phyloP scores from a whole-genome alignment of 495 filamentous ascomycete species.

The Monascus purpureus region DNA sequence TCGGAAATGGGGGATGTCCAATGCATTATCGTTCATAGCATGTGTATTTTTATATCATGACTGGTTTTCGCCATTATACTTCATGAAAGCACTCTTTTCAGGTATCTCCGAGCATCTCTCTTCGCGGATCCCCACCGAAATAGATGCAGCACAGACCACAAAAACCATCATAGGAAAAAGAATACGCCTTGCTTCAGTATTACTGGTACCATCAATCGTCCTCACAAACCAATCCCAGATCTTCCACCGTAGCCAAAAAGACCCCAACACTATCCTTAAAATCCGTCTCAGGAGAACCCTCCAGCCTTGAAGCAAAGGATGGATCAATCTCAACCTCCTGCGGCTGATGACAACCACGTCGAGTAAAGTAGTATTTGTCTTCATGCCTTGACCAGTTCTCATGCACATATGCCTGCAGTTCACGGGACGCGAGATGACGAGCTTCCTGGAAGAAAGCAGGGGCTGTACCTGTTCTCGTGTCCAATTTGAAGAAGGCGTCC shows the following conservation, averaged over 20 bases:
- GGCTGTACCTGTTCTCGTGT: background rate
- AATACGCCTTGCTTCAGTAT: too few relatives aligned
- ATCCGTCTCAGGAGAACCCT: conserved; percentile 7
- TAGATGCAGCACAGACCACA: too few relatives aligned
- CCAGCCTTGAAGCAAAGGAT: conserved; percentile 8
- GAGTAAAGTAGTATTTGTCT: conserved; percentile 28
- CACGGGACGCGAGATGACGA: conserved; percentile 15
- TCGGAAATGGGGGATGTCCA: too few relatives aligned
- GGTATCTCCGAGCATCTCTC: too few relatives aligned
- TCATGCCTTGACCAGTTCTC: conserved; percentile 25
- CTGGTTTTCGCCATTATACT: background rate
- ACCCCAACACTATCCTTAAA: conserved; percentile 10
- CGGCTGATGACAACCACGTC: conserved; percentile 17
- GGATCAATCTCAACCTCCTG: conserved; percentile 20
- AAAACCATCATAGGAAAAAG: too few relatives aligned
- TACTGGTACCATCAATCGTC: background rate
- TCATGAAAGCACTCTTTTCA: too few relatives aligned
- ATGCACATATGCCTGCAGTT: conserved; percentile 23
- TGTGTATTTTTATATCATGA: background rate
- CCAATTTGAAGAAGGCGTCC: background rate
- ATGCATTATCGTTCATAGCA: too few relatives aligned
- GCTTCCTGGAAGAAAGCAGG: conserved; percentile 14
- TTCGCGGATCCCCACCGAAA: too few relatives aligned
- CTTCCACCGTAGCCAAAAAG: conserved; percentile 8
- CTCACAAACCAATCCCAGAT: conserved; percentile 10